Base-by-base conservation (phyloP, 2,329 filamentous ascomycete species). In the Blumeriella jaapii region DNA sequence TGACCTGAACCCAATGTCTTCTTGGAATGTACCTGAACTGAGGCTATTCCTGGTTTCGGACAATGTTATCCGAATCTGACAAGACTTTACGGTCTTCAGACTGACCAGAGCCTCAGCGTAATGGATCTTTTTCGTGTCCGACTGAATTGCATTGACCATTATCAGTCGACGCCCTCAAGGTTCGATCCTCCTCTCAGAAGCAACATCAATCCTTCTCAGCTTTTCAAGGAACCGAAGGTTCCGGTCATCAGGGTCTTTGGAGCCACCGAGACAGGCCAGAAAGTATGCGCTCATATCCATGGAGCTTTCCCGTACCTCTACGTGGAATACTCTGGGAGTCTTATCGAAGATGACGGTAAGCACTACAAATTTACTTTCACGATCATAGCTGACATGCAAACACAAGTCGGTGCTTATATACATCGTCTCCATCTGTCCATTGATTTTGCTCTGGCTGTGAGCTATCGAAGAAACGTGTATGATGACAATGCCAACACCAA, bases 291-390 rank as follows among this genome's bases (percentile, higher is more conserved):
- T 18, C 91, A 98, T 62, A 75, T 98, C 37, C 91, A 96, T 59
- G 91, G 93, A 41, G 86, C 84, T 14, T 87, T 98, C 51, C 91
- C 91, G 1, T 98, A 98, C 55, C 64, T 96, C n/a, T 96, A 86
- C 55, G 67, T 98, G 37, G 80, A 89, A 57, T 94, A 94, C 57
- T 65, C 69, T 30, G 86, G 82, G 14, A 71, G 70, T 48, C 58
- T 91, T 41, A 67, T 67, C 25, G 64, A 68, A 7, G 69, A 81
- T 44, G 69, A 78, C 56, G 81, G 83, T 87, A 59, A 55, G 71
- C 49, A 9, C 11, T 25, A n/a, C n/a, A n/a, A n/a, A n/a, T n/a
- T n/a, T n/a, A n/a, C n/a, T n/a, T n/a, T n/a, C n/a, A n/a, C n/a
- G n/a, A n/a, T n/a, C n/a, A n/a, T n/a, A n/a, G n/a, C n/a, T n/a